A percentile compares a stretch with the other conserved stretches of the same genome.
Evolutionary conservation across 1,284 basidiomycete species (phyloP).

Genomic region (Ceratobasidium sp.): DNA sequence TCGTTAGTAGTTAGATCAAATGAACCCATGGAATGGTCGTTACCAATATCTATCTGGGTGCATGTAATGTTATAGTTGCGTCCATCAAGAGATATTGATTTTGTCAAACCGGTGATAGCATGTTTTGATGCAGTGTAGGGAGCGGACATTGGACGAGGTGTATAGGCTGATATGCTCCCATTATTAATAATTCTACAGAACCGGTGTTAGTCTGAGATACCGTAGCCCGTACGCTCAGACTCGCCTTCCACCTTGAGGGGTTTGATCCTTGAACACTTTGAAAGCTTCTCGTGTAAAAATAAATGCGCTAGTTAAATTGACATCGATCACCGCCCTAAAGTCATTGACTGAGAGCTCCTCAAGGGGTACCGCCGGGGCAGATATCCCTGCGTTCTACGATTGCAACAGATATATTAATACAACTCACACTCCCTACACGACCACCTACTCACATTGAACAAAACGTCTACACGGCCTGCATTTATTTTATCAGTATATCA

Average conservation of each 20-base stretch:
- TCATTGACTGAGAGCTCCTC: conserved; percentile 68
- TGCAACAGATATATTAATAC: not conserved
- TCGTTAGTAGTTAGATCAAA: not conserved
- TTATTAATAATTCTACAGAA: conserved; percentile 79
- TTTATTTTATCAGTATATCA: not conserved
- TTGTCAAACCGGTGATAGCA: conserved; percentile 76
- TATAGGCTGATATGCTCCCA: conserved; percentile 76
- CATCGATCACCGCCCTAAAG: conserved; percentile 69
- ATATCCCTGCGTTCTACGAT: conserved; percentile 69
- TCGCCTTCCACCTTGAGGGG: conserved; percentile 67
- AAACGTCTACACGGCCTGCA: conserved; percentile 70
- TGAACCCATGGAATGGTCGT: conserved; percentile 27
- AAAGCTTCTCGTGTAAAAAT: conserved; percentile 80
- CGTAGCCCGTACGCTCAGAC: not conserved
- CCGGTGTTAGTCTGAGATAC: not conserved
- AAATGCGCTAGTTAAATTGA: conserved; percentile 76
- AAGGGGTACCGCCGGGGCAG: conserved; percentile 58
- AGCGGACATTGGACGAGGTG: conserved; percentile 69
- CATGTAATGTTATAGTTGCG: conserved; percentile 73
- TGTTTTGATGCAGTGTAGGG: conserved; percentile 82
- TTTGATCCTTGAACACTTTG: conserved; percentile 72
- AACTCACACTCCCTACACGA: not conserved
- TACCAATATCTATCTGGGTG: conserved; percentile 82
- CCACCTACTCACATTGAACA: conserved; percentile 71
- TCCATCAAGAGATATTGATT: conserved; percentile 76